phyloP scores from a whole-genome alignment of 176 grass and related monocot species.

The Phyllostachys edulis region DNA sequence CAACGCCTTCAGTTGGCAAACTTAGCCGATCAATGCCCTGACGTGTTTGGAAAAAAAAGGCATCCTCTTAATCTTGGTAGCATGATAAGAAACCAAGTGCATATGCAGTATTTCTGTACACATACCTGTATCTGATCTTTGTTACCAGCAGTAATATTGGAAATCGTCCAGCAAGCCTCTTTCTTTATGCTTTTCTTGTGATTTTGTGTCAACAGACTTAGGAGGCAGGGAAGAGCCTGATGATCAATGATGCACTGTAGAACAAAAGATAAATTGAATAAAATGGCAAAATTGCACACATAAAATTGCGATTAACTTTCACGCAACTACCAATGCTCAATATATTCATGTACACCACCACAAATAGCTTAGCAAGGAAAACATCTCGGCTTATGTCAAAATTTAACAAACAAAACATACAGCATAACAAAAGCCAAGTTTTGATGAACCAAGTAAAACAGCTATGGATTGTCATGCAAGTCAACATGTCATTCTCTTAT shows the following conservation, averaged over 20 bases:
- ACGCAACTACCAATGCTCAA: not conserved
- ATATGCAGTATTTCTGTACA: constrained; percentile 30
- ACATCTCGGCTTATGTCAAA: not conserved
- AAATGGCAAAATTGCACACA: not conserved
- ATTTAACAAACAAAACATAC: not conserved
- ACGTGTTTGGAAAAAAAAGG: not conserved
- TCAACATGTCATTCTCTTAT: not conserved
- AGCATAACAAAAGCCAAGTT: not conserved
- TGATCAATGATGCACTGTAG: constrained; percentile 77
- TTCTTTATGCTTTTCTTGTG: constrained; percentile 99
- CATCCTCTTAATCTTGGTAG: not conserved
- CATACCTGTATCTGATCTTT: constrained; percentile 99
- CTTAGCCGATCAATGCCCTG: not conserved
- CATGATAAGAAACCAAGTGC: constrained; percentile 13
- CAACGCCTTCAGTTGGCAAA: not conserved
- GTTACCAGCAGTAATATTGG: constrained; percentile 97
- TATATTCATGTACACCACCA: not conserved
- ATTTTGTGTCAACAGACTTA: constrained; percentile 80
- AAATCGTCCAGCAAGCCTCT: constrained; percentile 98
- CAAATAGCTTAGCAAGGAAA: not conserved
- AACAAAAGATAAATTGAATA: not conserved
- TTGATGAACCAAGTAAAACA: not conserved
- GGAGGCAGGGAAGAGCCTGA: constrained; percentile 76
- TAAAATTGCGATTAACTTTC: not conserved
- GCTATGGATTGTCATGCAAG: not conserved